These are phyloP conservation scores for Umbelopsis vinacea DNA, from an alignment of 192 early-diverging fungal genomes.

Conservation along the genomic window DNA sequence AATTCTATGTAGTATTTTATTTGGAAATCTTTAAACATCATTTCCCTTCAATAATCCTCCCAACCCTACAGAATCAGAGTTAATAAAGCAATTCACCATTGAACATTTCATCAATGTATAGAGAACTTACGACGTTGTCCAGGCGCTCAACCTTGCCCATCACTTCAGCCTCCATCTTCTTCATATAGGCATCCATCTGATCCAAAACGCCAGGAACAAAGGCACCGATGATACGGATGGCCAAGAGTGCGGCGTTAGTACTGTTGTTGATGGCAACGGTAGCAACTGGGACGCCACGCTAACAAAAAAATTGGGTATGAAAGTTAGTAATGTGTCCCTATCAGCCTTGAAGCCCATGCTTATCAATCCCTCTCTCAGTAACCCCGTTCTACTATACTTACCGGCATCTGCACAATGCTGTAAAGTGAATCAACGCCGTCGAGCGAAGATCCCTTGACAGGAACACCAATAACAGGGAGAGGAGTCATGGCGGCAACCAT, in stretches of 20 bases:
- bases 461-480: conserved; percentile 97
- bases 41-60: conserved; percentile 34
- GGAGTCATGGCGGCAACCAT: conserved; percentile 99
- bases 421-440: conserved; percentile 98
- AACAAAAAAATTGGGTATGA: conserved; percentile 14
- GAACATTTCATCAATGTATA: neutral
- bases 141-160: conserved; percentile 85
- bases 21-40: neutral
- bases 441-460: conserved; percentile 88
- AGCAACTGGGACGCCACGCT: conserved; percentile 98
- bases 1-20: too few relatives aligned
- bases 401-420: conserved; percentile 99
- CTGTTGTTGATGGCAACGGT: conserved; percentile 99
- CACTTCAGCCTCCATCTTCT: conserved; percentile 86
- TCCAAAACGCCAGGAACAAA: conserved; percentile 75
- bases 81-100: neutral
- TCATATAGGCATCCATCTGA: conserved; percentile 79
- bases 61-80: conserved; percentile 28
- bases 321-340: too few relatives aligned
- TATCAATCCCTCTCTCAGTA: neutral
- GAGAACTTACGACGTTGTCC: conserved; percentile 53
- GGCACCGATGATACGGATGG: conserved; percentile 87
- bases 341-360: too few relatives aligned
- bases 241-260: conserved; percentile 94
- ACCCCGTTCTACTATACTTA: conserved; percentile 47